Conservation (phyloP, 2,329 filamentous ascomycete genomes). For the Orbilia javanica region DNA sequence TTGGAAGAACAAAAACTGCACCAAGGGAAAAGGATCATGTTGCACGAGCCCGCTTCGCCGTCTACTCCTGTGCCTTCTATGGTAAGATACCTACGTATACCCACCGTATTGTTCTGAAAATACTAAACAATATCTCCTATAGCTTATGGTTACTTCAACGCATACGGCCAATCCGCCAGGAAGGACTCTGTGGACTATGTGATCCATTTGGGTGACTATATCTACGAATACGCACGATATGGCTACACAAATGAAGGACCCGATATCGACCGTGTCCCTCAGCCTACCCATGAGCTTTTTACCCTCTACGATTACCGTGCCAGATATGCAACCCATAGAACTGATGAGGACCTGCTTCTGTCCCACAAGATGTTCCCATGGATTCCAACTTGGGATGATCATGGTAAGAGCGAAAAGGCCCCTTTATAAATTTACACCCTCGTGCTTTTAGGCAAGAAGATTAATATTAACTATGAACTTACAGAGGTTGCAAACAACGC, state of each 20-base stretch:
- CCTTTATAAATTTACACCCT: constrained; percentile 52
- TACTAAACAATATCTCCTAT: constrained; percentile 38
- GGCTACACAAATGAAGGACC: constrained; percentile 67
- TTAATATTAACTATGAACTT: constrained; percentile 61
- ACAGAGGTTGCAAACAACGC: constrained; percentile 74
- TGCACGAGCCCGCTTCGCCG: constrained; percentile 73
- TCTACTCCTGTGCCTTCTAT: constrained; percentile 80
- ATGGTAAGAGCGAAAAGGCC: too few species aligned
- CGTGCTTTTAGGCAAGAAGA: constrained; percentile 19
- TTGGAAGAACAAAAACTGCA: constrained; percentile 79
- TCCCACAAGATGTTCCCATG: constrained; percentile 73
- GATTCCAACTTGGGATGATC: constrained; percentile 76
- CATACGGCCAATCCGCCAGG: constrained; percentile 72
- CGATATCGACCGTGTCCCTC: constrained; percentile 69
- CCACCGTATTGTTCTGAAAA: too few species aligned
- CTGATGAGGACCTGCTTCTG: constrained; percentile 72
- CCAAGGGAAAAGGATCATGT: constrained; percentile 67
- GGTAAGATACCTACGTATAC: constrained; percentile 67
- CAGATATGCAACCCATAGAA: constrained; percentile 72
- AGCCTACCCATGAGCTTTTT: constrained; percentile 70
- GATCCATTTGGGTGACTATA: constrained; percentile 72
- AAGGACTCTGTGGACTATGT: constrained; percentile 74
- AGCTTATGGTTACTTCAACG: constrained; percentile 73
- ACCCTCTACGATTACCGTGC: constrained; percentile 72
- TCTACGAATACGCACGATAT: constrained; percentile 67